Evolutionary conservation across 441 rosid species (phyloP).

Genomic region (Omphalea diandra): DNA sequence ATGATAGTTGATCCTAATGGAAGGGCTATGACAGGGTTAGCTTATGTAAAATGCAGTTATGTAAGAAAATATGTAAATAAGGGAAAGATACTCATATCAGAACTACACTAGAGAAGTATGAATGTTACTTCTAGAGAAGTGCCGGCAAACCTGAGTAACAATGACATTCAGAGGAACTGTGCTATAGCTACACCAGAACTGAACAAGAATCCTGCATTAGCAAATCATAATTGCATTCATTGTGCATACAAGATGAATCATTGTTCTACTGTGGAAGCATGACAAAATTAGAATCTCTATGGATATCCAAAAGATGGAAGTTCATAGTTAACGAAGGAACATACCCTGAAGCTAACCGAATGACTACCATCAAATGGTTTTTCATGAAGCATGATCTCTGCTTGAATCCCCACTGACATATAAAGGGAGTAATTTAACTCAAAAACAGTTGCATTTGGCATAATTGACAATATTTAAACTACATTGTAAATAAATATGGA

Average conservation of each 20-base stretch:
- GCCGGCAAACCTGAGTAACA: constrained; percentile 68
- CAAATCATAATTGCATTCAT: too few species aligned
- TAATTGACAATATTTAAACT: too few species aligned
- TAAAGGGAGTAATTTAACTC: neutral
- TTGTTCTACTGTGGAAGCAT: too few species aligned
- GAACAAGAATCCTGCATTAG: constrained; percentile 61
- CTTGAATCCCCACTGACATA: constrained; percentile 77
- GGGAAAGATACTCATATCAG: too few species aligned
- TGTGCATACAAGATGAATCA: too few species aligned
- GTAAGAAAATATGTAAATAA: too few species aligned
- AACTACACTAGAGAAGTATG: neutral
- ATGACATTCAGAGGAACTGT: constrained; percentile 89
- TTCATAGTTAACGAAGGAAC: constrained; percentile 19
- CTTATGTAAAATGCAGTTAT: too few species aligned
- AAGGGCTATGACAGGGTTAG: too few species aligned
- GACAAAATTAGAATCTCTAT: neutral
- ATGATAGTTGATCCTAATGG: too few species aligned
- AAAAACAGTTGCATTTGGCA: neutral
- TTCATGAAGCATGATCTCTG: constrained; percentile 96
- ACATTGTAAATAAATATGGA: too few species aligned
- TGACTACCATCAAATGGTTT: constrained; percentile 65
- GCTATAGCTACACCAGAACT: constrained; percentile 95
- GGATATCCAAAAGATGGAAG: neutral
- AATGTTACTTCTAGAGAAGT: neutral
- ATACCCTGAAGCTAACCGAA: constrained; percentile 81